Base-by-base conservation (phyloP, 2,329 filamentous ascomycete species). In the Cladosporium sp. region DNA sequence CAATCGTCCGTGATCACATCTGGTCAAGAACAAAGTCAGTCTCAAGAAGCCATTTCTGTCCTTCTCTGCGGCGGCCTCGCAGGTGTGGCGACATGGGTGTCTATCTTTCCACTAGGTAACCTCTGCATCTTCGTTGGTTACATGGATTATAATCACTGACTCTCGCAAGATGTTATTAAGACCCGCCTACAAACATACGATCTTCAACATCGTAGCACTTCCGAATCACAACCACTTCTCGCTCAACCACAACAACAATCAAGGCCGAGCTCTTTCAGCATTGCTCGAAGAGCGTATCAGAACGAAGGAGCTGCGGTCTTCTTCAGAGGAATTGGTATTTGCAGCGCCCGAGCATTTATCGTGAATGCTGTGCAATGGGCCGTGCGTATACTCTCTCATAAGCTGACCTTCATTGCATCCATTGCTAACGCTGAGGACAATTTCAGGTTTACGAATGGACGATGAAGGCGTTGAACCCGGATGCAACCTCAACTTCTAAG, bases 321-420 rank as follows among this genome's bases (percentile, higher is more conserved):
- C 79, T 94, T 93, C 76, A 82, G 90, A 73, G 90, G 89, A 1
- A 73, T 97, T 42, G 85, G 86, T 0, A 81, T 96, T 34, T 97
- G 93, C 73, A 95, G 90, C 73, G 75, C 89, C 8, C 80, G 93
- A 65, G 93, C 93, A 0, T 97, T 97, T 72, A 78, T 96, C 55
- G 93, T 97, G 39, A 97, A 97, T 76, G 92, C 93, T 2, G 88
- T 90, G n/a, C 85, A 87, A 77, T 97, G 92, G 92, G 88, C 88
- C 22, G 84, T 90, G 56, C 62, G 67, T 64, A 37, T 3, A 45
- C 17, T 17, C 17, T 49, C 38, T 37, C 22, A 40, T 37, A n/a
- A 22, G 19, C 36, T 36, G 15, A 9, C 51, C 19, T 39, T 17
- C 19, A 9, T 14, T 14, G 5, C 3, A 22, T 7, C 8, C 25